These are phyloP conservation scores for Didymella glomerata DNA, from an alignment of 2,329 filamentous ascomycete genomes.

Conservation along the genomic window DNA sequence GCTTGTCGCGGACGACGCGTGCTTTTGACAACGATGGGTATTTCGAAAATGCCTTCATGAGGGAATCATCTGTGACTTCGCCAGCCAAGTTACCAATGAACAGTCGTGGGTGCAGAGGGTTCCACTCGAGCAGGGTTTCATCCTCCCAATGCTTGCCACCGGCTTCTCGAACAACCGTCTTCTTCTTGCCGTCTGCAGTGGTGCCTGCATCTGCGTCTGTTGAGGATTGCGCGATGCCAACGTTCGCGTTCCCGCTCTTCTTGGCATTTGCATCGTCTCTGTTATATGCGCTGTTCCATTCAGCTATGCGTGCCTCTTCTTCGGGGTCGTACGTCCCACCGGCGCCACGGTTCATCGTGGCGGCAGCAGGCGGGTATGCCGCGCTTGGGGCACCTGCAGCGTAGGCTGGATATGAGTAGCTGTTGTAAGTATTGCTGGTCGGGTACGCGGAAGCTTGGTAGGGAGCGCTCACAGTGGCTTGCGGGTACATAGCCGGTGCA, in stretches of 20 bases:
- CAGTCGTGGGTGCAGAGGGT: slow-evolving; percentile 89
- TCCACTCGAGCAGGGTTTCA: slow-evolving; percentile 89
- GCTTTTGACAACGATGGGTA: slow-evolving; percentile 92
- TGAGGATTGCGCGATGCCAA: slow-evolving; percentile 46
- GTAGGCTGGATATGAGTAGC: slow-evolving; percentile 79
- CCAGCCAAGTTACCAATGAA: slow-evolving; percentile 97
- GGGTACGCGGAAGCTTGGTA: slow-evolving; percentile 53
- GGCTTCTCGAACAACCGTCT: slow-evolving; percentile 87
- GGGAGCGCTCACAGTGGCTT: slow-evolving; percentile 53
- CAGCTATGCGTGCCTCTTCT: slow-evolving; percentile 88
- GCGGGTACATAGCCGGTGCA: slow-evolving; percentile 47
- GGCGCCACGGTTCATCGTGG: slow-evolving; percentile 42
- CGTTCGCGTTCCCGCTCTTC: slow-evolving; percentile 54
- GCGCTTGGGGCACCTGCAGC: slow-evolving; percentile 50
- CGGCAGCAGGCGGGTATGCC: slow-evolving; percentile 31
- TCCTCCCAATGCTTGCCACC: slow-evolving; percentile 95
- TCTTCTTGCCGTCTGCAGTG: slow-evolving; percentile 69
- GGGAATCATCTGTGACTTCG: slow-evolving; percentile 94
- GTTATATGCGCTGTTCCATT: slow-evolving; percentile 92
- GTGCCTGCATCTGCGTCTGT: slow-evolving; percentile 59
- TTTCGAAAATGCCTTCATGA: slow-evolving; percentile 90
- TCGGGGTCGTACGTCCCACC: slow-evolving; percentile 70
- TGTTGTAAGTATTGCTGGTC: slow-evolving; percentile 56
- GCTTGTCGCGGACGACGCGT: slow-evolving; percentile 92
- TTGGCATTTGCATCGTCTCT: slow-evolving; percentile 63